Conservation (phyloP, 108 stramenopile genomes). For the Cafeteria roenbergensis region DNA sequence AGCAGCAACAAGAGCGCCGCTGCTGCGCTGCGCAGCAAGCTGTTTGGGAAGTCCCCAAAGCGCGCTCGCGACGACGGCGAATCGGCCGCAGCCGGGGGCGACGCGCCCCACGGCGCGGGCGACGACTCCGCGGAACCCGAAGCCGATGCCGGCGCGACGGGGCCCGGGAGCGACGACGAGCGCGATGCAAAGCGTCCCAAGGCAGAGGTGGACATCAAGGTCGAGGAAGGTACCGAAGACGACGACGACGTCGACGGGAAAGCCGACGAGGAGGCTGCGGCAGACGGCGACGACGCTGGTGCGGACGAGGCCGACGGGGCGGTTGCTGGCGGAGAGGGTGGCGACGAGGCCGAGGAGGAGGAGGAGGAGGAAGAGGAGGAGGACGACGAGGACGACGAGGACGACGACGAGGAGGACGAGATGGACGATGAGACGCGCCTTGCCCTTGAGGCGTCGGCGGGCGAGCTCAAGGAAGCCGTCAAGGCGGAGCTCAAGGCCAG, state of each 20-base stretch:
- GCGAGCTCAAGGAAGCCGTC: slow-evolving; percentile 17
- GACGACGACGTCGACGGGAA: slow-evolving; percentile 9
- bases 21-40: no score
- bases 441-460: neutral
- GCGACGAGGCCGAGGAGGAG: slow-evolving; percentile 37
- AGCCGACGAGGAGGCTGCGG: slow-evolving; percentile 28
- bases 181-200: no score
- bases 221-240: slow-evolving; percentile 15
- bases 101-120: no score
- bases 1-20: no score
- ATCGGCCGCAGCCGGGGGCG: no score
- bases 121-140: no score
- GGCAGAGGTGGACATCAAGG: slow-evolving; percentile 12
- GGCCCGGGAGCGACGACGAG: no score
- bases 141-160: no score
- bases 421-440: neutral
- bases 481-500: slow-evolving; percentile 49
- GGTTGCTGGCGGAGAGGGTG: slow-evolving; percentile 6
- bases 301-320: neutral
- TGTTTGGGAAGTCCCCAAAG: no score
- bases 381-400: slow-evolving; percentile 39
- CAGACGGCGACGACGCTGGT: slow-evolving; percentile 27
- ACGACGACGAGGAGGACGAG: slow-evolving; percentile 23
- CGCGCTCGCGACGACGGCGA: no score
- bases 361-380: slow-evolving; percentile 28